phyloP scores from a whole-genome alignment of 2,329 filamentous ascomycete genomes.

The Teratosphaeria destructans region DNA sequence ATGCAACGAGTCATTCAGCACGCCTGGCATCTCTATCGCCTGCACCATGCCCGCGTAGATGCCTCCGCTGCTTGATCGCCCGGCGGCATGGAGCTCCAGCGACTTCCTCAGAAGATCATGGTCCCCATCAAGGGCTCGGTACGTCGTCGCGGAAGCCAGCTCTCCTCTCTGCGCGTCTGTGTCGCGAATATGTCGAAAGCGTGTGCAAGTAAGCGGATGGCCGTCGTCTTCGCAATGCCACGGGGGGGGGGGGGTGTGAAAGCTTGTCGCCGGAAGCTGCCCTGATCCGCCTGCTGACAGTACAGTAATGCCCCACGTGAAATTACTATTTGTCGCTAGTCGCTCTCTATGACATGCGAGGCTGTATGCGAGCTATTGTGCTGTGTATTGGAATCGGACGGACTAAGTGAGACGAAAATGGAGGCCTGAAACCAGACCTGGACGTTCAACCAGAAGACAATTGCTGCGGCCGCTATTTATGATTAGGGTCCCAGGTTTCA shows the following conservation, averaged over 20 bases:
- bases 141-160: constrained; percentile 17
- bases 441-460: neutral
- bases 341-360: neutral
- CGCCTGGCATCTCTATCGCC: constrained; percentile 42
- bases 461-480: neutral
- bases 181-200: neutral
- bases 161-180: neutral
- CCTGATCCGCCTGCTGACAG: neutral
- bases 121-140: constrained; percentile 19
- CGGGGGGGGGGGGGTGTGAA: neutral
- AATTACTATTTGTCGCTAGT: neutral
- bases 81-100: constrained; percentile 21
- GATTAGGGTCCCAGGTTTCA: neutral
- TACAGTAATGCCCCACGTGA: neutral
- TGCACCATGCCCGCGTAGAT: constrained; percentile 32
- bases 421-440: neutral
- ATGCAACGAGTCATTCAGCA: constrained; percentile 13
- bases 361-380: neutral
- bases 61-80: constrained; percentile 6
- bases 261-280: neutral
- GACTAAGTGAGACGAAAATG: neutral
- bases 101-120: constrained; percentile 18
- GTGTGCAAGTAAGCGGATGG: neutral
- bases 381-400: neutral
- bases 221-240: neutral